Conservation (phyloP, 495 filamentous ascomycete species). For the Apodospora peruviana region DNA sequence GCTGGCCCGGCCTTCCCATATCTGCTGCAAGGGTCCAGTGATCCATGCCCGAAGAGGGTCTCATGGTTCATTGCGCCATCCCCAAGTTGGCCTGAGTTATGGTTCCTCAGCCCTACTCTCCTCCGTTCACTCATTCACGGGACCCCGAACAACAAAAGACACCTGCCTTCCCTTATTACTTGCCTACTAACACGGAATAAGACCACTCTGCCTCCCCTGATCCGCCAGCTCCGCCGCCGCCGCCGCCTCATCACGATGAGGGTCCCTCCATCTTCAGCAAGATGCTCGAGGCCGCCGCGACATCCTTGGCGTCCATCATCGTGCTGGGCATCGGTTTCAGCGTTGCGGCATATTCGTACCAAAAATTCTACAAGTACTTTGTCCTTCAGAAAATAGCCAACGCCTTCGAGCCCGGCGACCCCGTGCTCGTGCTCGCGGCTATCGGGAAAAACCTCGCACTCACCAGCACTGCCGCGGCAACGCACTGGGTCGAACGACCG, state of each 20-base stretch:
- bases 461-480: slow-evolving; percentile 45
- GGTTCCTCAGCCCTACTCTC: too few relatives aligned
- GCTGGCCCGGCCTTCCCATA: too few relatives aligned
- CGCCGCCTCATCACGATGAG: slow-evolving; percentile 21
- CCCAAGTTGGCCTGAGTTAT: too few relatives aligned
- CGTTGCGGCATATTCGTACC: slow-evolving; percentile 77
- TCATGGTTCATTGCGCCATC: too few relatives aligned
- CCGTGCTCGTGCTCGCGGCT: slow-evolving; percentile 84
- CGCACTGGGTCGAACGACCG: slow-evolving; percentile 75
- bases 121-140: background rate
- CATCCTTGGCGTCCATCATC: slow-evolving; percentile 78
- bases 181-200: background rate
- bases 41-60: too few relatives aligned
- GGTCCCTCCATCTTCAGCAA: slow-evolving; percentile 49
- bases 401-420: slow-evolving; percentile 90
- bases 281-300: slow-evolving; percentile 79
- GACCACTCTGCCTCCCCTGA: background rate
- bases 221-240: background rate
- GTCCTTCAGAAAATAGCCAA: slow-evolving; percentile 86
- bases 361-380: slow-evolving; percentile 82
- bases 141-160: too few relatives aligned
- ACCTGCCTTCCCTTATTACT: background rate
- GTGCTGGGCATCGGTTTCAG: slow-evolving; percentile 68
- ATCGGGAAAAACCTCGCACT: slow-evolving; percentile 50
- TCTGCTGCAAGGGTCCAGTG: too few relatives aligned